Evolutionary conservation across 164 flowering plant species (phyloP).

Genomic region (Annona cherimola): DNA sequence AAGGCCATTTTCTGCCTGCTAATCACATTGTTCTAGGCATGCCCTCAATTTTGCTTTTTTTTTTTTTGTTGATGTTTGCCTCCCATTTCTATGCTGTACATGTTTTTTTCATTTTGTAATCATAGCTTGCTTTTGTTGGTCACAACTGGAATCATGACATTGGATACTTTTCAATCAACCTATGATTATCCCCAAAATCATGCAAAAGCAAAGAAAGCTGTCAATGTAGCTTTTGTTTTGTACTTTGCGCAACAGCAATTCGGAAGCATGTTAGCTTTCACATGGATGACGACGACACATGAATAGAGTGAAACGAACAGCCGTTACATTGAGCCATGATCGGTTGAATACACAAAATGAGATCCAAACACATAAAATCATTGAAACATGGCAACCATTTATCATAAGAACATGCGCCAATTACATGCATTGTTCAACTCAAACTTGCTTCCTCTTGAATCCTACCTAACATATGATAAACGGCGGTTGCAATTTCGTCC

Average conservation of each 20-base stretch:
- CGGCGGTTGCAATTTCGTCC: constrained; percentile 65
- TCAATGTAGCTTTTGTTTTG: neutral
- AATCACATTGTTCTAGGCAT: neutral
- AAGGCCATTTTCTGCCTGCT: neutral
- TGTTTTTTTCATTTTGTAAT: constrained; percentile 4
- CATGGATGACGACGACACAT: neutral
- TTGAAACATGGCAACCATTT: neutral
- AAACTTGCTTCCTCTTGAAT: constrained; percentile 43
- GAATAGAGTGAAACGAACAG: neutral
- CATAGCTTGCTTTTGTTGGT: constrained; percentile 3
- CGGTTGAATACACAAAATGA: neutral
- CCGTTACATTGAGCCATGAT: neutral
- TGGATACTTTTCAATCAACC: constrained; percentile 2
- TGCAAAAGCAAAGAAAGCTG: neutral
- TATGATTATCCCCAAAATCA: neutral
- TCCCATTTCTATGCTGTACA: neutral
- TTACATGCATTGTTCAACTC: constrained; percentile 15
- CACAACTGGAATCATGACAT: constrained; percentile 7
- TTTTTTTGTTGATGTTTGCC: neutral
- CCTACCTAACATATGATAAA: constrained; percentile 46
- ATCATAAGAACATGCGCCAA: neutral
- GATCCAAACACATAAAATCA: neutral
- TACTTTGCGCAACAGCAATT: neutral
- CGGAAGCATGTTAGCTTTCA: neutral
- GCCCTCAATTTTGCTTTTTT: too few relatives aligned